Evolutionary conservation across 352 stramenopile species (phyloP), one percentile per base, ranked within the genome.

Genomic region (Phytophthora europaea): DNA sequence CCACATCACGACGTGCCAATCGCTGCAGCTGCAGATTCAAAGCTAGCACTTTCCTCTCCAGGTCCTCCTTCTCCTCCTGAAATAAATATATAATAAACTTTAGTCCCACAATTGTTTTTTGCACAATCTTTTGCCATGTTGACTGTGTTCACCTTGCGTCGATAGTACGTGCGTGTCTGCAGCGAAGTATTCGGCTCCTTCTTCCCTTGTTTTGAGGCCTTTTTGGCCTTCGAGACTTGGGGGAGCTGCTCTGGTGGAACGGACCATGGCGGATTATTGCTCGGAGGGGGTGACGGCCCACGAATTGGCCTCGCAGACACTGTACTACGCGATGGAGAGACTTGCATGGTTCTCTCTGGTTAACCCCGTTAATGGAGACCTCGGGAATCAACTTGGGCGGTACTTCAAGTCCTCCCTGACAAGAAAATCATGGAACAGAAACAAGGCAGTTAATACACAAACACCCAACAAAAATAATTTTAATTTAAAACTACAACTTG

Each of bases 111-210:
- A 18, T 5, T 16, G 15, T 16, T 18, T 43, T 43, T 43, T 16
- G 10, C 13, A 43, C 36, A 15, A 40, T 12, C 10, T 16, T 43
- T 15, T 43, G 10, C 36, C 4, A 40, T 40, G 13, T 43, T 47
- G 6, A 23, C 18, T 34, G 6, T 18, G 50, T 10, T 33, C 22
- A 85, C 79, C 73, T 86, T 86, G 70, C 79, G 79, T 57, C 76
- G 71, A 61, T 86, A 86, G 59, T 86, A 86, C 22, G 79, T 86
- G 48, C 79, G 63, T 31, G 78, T 20, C 20, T 38, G 65, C 36
- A 61, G 23, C 28, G 58, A 53, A 53, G 68, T 60, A 26, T 61
- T 68, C 58, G 50, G 58, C 57, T 53, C 31, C 61, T 31, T 67
- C 63, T 15, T 61, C 52, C 33, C 50, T 59, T 31, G 54, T 47